Conservation (phyloP, 306 rosid species). For the Cucumis melo region DNA sequence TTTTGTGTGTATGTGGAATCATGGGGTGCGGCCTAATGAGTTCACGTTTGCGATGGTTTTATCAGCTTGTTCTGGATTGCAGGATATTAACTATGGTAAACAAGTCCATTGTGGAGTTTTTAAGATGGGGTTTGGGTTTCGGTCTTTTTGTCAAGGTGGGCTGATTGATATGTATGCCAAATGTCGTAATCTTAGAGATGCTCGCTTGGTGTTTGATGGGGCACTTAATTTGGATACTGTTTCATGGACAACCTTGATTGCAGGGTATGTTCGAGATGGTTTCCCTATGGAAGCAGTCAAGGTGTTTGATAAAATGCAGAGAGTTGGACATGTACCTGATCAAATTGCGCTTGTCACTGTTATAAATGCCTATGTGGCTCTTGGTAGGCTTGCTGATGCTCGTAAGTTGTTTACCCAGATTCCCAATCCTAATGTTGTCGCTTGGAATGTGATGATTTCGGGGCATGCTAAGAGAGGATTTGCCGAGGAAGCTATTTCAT, state of each 20-base stretch:
- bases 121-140: constrained; percentile 33
- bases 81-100: constrained; percentile 31
- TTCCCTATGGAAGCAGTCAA: constrained; percentile 39
- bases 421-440: constrained; percentile 46
- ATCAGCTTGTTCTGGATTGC: constrained; percentile 42
- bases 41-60: constrained; percentile 43
- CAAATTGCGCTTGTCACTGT: constrained; percentile 44
- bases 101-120: constrained; percentile 34
- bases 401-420: constrained; percentile 32
- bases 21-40: constrained; percentile 31
- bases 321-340: constrained; percentile 31
- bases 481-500: constrained; percentile 29
- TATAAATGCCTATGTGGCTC: constrained; percentile 27
- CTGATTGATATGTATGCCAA: constrained; percentile 64
- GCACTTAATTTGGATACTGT: constrained; percentile 24
- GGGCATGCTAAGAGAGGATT: constrained; percentile 56
- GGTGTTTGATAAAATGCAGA: constrained; percentile 6
- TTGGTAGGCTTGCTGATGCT: constrained; percentile 10
- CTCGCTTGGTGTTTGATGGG: constrained; percentile 27
- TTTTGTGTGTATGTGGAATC: constrained; percentile 20
- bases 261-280: constrained; percentile 47
- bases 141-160: constrained; percentile 34
- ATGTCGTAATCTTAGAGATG: constrained; percentile 31
- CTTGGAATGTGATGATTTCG: constrained; percentile 22
- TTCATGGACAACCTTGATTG: constrained; percentile 25